Conservation (phyloP, 179 eudicot species). For the Spinacia oleracea region DNA sequence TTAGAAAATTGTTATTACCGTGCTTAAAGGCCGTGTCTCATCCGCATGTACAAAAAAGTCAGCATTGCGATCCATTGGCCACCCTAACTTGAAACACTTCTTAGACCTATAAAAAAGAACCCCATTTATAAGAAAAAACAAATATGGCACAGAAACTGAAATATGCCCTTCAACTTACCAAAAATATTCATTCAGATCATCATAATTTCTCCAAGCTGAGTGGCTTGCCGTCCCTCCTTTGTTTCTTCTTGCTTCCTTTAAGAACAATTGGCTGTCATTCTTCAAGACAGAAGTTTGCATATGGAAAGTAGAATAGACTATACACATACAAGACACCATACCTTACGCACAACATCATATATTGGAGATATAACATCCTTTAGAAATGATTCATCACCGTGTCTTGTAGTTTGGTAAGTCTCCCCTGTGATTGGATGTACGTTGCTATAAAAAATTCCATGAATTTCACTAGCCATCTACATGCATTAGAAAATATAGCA, state of each 20-base stretch:
- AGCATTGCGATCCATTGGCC: slow-evolving; percentile 84
- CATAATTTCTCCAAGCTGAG: slow-evolving; percentile 98
- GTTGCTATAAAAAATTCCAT: slow-evolving; percentile 56
- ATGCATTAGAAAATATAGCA: slow-evolving; percentile 14
- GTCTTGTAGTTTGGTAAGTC: slow-evolving; percentile 43
- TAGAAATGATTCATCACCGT: slow-evolving; percentile 65
- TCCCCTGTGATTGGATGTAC: slow-evolving; percentile 58
- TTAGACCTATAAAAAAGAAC: slow-evolving; percentile 54
- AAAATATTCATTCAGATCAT: slow-evolving; percentile 96
- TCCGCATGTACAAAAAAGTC: slow-evolving; percentile 73
- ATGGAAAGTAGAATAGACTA: slow-evolving; percentile 18
- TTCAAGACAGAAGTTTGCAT: slow-evolving; percentile 16
- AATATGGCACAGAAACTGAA: not conserved
- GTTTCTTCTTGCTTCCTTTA: slow-evolving; percentile 83
- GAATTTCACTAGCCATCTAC: slow-evolving; percentile 78
- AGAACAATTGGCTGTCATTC: slow-evolving; percentile 22
- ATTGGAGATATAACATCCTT: slow-evolving; percentile 76
- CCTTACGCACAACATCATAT: slow-evolving; percentile 80
- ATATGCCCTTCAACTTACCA: slow-evolving; percentile 52
- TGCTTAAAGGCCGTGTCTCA: slow-evolving; percentile 34
- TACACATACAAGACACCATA: slow-evolving; percentile 25
- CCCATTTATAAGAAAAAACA: slow-evolving; percentile 21
- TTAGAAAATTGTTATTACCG: slow-evolving; percentile 34
- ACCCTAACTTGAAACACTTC: slow-evolving; percentile 77
- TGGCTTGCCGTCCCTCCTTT: slow-evolving; percentile 91